Evolutionary conservation across 2,329 filamentous ascomycete genomes (phyloP).

Genomic region (Atkinsonella texensis): DNA sequence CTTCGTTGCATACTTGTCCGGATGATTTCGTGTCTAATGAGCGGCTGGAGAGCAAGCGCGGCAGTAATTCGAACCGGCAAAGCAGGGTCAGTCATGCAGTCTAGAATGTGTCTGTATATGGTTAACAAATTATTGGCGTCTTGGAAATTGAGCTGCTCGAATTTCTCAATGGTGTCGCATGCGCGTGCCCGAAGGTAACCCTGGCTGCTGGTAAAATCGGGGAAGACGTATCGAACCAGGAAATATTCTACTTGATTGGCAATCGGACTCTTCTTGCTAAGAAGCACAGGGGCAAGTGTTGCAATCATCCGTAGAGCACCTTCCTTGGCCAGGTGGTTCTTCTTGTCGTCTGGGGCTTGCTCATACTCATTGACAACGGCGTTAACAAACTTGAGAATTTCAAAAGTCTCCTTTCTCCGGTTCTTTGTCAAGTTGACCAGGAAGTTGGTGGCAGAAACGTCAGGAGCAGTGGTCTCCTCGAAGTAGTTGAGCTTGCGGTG

Average conservation of each 20-base stretch:
- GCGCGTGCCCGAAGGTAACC: slow-evolving; percentile 89
- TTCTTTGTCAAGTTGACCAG: slow-evolving; percentile 88
- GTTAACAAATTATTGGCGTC: slow-evolving; percentile 89
- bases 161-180: slow-evolving; percentile 96
- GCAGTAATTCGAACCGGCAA: slow-evolving; percentile 91
- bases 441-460: slow-evolving; percentile 94
- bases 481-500: slow-evolving; percentile 97
- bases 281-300: slow-evolving; percentile 81
- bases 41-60: slow-evolving; percentile 81
- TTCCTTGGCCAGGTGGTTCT: slow-evolving; percentile 92
- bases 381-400: slow-evolving; percentile 90
- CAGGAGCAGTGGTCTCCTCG: slow-evolving; percentile 89
- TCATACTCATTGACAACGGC: slow-evolving; percentile 91
- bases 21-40: slow-evolving; percentile 92
- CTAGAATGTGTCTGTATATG: slow-evolving; percentile 92
- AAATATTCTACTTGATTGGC: slow-evolving; percentile 98
- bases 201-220: slow-evolving; percentile 85
- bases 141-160: slow-evolving; percentile 93
- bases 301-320: slow-evolving; percentile 95
- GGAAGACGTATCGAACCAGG: slow-evolving; percentile 95
- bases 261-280: slow-evolving; percentile 97
- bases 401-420: slow-evolving; percentile 89
- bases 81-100: slow-evolving; percentile 91
- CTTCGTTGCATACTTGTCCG: slow-evolving; percentile 92
- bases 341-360: slow-evolving; percentile 68